Evolutionary conservation across 129 eudicot species (phyloP), one percentile per base, ranked within the genome.

Genomic region (Flaveria bidentis): DNA sequence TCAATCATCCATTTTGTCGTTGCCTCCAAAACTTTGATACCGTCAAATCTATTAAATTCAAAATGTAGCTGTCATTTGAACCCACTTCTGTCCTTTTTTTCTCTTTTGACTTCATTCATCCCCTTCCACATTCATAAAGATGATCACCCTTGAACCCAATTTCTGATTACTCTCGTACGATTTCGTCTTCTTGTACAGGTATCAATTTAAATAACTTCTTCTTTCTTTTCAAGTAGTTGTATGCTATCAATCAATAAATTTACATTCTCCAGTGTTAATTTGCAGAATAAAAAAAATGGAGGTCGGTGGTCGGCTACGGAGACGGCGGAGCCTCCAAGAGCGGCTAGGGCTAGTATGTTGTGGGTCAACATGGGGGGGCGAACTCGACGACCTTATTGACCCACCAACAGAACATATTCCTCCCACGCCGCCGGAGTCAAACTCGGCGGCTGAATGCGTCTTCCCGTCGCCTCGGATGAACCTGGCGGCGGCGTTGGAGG

Each of bases 401-500:
- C 71, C 65, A 9, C 57, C 39, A 2, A n/a, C 45, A 10, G 74
- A 81, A 13, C 76, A 58, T 36, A 76, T 30, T 20, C 78, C 14
- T 20, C 78, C 14, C 72, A 73, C 30, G 33, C 80, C 66, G n/a
- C 80, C 74, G 58, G 82, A 84, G 25, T 9, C 9, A 7, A 62
- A 9, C 73, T 49, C 83, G 6, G 64, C 81, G 18, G 85, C 70
- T 50, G 84, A 64, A 5, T 87, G 92, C 55, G 36, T 74, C 9
- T 79, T 41, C 17, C 72, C 85, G 5, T 73, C 75, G 0, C 71
- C 90, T 0, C 85, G 91, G 83, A 90, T 93, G 94, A 93, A 90
- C 72, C 79, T 93, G 51, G 98, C 96, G 3, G 85, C 84, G 36
- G 98, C 96, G 30, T 72, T 93, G 76, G 98, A 92, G 3, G 98